These are phyloP conservation scores for Cyclotella kingstonii DNA, from an alignment of 108 stramenopile genomes.

Conservation along the genomic window DNA sequence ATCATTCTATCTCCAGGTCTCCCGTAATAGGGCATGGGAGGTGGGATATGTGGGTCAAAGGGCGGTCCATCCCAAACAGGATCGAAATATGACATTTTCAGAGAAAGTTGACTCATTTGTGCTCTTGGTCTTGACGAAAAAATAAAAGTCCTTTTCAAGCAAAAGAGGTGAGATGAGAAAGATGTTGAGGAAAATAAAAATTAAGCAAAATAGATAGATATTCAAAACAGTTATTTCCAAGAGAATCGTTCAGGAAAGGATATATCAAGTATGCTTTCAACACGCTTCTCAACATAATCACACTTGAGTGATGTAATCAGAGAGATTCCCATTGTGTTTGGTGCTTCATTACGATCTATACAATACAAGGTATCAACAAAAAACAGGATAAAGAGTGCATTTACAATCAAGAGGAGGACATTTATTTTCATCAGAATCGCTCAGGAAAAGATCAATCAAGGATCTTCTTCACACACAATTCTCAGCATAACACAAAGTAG, in stretches of 20 bases:
- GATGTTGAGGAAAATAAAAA: too few species aligned
- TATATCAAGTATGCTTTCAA: too few species aligned
- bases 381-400: not conserved
- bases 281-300: too few species aligned
- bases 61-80: constrained; percentile 18
- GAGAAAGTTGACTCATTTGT: not conserved
- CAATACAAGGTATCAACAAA: not conserved
- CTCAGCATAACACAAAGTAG: too few species aligned
- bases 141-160: not conserved
- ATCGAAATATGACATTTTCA: constrained; percentile 16
- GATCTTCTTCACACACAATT: constrained; percentile 13
- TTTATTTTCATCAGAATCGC: constrained; percentile 6
- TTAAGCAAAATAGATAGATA: too few species aligned
- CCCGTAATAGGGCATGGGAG: constrained; percentile 8
- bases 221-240: too few species aligned
- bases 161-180: too few species aligned
- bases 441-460: constrained; percentile 28
- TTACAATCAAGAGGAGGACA: not conserved
- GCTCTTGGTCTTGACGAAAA: not conserved
- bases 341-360: not conserved
- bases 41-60: constrained; percentile 11
- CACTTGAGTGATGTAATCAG: too few species aligned
- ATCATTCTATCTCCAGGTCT: constrained; percentile 3
- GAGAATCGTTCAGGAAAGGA: too few species aligned
- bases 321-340: too few species aligned